phyloP scores from a whole-genome alignment of 768 basidiomycete species.

The Kondoa subrosea region DNA sequence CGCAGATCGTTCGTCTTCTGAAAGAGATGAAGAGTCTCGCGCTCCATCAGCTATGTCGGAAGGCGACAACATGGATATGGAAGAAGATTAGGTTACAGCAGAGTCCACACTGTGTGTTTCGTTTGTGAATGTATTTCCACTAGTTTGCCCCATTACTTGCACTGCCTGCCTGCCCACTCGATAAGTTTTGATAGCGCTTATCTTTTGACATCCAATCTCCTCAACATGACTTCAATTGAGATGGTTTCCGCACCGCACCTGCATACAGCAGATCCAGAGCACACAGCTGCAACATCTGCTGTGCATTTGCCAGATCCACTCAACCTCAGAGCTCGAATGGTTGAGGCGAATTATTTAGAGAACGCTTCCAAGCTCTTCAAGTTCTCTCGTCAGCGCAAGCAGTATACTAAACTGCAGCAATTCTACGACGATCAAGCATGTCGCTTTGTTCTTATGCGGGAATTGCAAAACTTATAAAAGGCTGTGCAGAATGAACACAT shows the following conservation, averaged over 20 bases:
- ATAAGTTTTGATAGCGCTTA: too few relatives aligned
- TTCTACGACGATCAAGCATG: conserved; percentile 6
- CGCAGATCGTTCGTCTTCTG: background rate
- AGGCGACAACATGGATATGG: too few relatives aligned
- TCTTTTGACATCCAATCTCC: background rate
- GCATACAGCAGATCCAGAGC: background rate
- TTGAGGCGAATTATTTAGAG: background rate
- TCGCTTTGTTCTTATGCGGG: too few relatives aligned
- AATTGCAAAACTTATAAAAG: too few relatives aligned
- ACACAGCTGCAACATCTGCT: background rate
- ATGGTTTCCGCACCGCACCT: background rate
- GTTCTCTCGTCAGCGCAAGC: background rate
- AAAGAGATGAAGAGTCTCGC: too few relatives aligned
- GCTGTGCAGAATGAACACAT: conserved; percentile 21
- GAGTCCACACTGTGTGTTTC: too few relatives aligned
- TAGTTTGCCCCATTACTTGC: too few relatives aligned
- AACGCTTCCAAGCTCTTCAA: background rate
- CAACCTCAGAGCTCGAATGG: background rate
- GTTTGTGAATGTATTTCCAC: too few relatives aligned
- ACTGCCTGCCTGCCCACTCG: too few relatives aligned
- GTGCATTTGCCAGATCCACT: background rate
- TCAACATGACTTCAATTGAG: background rate
- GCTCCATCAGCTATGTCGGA: too few relatives aligned
- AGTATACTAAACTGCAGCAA: background rate
- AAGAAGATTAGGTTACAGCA: too few relatives aligned